These are phyloP conservation scores for Alternaria rosae DNA, from an alignment of 2,329 filamentous ascomycete genomes.

Conservation along the genomic window DNA sequence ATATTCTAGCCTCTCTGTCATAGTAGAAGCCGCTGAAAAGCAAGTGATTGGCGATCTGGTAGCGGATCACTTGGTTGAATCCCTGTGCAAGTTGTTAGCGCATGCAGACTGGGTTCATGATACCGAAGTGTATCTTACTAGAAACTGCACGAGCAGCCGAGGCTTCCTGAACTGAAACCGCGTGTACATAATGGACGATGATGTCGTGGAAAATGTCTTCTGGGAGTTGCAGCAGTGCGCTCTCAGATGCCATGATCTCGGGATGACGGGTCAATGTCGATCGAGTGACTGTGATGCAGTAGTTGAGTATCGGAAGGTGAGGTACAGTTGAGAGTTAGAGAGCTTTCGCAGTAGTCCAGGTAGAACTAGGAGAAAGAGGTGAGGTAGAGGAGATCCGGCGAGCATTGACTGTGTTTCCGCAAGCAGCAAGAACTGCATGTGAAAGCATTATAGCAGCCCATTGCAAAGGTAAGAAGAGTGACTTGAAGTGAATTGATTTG, in stretches of 20 bases:
- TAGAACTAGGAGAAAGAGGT: background rate
- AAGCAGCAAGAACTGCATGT: background rate
- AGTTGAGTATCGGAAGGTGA: background rate
- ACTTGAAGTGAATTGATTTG: background rate
- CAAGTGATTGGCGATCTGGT: background rate
- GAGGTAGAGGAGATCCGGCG: background rate
- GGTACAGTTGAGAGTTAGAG: background rate
- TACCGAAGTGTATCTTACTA: background rate
- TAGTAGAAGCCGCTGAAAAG: background rate
- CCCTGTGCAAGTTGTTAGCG: background rate
- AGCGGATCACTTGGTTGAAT: background rate
- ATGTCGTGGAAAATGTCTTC: background rate
- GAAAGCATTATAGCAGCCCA: background rate
- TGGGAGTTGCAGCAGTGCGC: background rate
- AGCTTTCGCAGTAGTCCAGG: background rate
- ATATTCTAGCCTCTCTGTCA: too few relatives aligned
- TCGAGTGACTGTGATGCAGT: background rate
- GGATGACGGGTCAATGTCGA: background rate
- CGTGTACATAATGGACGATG: background rate
- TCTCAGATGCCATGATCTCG: background rate
- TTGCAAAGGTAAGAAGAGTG: background rate
- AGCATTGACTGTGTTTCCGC: background rate
- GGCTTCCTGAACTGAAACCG: background rate
- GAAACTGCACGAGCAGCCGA: background rate
- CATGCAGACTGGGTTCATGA: background rate